These are phyloP conservation scores for Backusella tuberculispora DNA, from an alignment of 192 early-diverging fungal genomes.

Conservation along the genomic window DNA sequence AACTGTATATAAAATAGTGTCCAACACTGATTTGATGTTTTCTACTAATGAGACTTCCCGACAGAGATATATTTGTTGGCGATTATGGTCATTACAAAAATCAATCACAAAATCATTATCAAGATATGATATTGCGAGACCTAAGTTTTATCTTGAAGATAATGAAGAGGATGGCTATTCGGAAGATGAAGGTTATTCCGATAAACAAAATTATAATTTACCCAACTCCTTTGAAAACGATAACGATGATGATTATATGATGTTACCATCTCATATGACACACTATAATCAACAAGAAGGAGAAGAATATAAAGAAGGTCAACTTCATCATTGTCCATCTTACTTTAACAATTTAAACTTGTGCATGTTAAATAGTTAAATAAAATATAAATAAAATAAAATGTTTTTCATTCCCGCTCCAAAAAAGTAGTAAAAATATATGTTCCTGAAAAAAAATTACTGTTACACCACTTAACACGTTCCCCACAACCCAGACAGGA, in stretches of 20 bases:
- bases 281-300: background rate
- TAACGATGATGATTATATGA: background rate
- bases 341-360: background rate
- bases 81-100: constrained; percentile 1
- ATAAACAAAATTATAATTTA: background rate
- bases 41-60: background rate
- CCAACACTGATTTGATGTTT: background rate
- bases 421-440: background rate
- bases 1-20: too few species aligned
- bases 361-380: background rate
- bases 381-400: background rate
- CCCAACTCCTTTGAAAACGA: background rate
- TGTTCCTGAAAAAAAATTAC: background rate
- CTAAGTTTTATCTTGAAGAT: background rate
- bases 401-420: background rate
- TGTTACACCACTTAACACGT: background rate
- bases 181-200: background rate
- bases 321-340: background rate
- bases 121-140: background rate
- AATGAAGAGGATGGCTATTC: background rate
- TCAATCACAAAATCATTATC: background rate
- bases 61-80: background rate
- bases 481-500: background rate
- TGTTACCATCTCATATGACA: background rate
- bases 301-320: background rate